Percentiles rank a stretch among this genome's conserved stretches.
These are phyloP conservation scores for Aspergillus heteromorphus DNA, from an alignment of 495 filamentous ascomycete species.

Conservation along the genomic window DNA sequence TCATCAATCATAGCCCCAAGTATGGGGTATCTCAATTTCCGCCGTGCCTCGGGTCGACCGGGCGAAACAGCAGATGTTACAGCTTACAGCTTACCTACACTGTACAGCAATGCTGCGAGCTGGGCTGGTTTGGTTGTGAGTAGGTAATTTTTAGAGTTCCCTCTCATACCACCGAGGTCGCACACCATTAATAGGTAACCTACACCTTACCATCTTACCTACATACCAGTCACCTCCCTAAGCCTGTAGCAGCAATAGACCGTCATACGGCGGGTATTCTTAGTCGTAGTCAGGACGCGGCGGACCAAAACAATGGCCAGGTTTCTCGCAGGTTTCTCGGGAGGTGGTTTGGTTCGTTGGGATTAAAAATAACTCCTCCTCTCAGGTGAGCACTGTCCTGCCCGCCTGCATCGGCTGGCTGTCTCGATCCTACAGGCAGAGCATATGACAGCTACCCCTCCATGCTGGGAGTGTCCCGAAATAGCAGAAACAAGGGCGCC, in stretches of 20 bases:
- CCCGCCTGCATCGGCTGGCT: no score
- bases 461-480: constrained; percentile 2
- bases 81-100: background rate
- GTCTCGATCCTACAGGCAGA: background rate
- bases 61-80: background rate
- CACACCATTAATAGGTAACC: no score
- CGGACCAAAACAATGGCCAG: background rate
- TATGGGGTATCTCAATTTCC: background rate
- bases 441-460: constrained; percentile 11
- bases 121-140: no score
- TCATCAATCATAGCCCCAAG: no score
- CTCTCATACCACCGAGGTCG: background rate
- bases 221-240: no score
- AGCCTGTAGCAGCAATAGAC: background rate
- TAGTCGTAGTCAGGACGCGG: no score
- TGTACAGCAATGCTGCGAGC: no score
- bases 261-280: background rate
- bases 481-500: background rate
- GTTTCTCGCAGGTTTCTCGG: constrained; percentile 5
- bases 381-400: constrained; percentile 3
- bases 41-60: background rate
- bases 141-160: background rate
- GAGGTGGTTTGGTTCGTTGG: background rate
- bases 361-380: constrained; percentile 11
- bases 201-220: background rate